Evolutionary conservation across 2,329 filamentous ascomycete genomes (phyloP).

Genomic region (Claviceps sp.): DNA sequence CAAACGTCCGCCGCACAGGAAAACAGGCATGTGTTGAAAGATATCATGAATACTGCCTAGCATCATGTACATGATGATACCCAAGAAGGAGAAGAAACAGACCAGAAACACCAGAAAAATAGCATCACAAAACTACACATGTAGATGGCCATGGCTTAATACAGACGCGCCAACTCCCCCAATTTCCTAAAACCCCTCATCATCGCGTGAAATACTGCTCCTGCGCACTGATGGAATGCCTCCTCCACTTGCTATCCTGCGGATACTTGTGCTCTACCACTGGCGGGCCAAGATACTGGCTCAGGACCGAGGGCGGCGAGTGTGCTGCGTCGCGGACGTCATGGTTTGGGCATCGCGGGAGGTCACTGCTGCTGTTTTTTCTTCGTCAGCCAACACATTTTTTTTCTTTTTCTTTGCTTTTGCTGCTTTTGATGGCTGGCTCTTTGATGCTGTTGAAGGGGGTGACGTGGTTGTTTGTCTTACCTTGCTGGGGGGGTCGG

Average conservation of each 20-base stretch:
- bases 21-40: too few species aligned
- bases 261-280: constrained; percentile 19
- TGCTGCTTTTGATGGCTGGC: background rate
- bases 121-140: too few species aligned
- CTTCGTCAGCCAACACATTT: background rate
- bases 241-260: constrained; percentile 15
- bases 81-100: too few species aligned
- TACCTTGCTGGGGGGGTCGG: background rate
- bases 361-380: background rate
- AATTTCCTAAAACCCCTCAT: background rate
- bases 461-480: background rate
- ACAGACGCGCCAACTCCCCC: too few species aligned
- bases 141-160: too few species aligned
- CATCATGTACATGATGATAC: too few species aligned
- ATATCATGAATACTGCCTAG: too few species aligned
- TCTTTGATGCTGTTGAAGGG: background rate
- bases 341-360: background rate
- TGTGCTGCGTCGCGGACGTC: constrained; percentile 12
- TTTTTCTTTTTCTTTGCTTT: background rate
- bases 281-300: constrained; percentile 14
- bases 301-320: constrained; percentile 14
- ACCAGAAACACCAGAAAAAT: too few species aligned
- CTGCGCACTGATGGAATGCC: constrained; percentile 18
- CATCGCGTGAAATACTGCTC: constrained; percentile 15
- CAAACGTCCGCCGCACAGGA: too few species aligned